Evolutionary conservation across 2,329 filamentous ascomycete genomes (phyloP), one percentile per base, ranked within the genome.

Genomic region (Dendrostoma leiphaemia): DNA sequence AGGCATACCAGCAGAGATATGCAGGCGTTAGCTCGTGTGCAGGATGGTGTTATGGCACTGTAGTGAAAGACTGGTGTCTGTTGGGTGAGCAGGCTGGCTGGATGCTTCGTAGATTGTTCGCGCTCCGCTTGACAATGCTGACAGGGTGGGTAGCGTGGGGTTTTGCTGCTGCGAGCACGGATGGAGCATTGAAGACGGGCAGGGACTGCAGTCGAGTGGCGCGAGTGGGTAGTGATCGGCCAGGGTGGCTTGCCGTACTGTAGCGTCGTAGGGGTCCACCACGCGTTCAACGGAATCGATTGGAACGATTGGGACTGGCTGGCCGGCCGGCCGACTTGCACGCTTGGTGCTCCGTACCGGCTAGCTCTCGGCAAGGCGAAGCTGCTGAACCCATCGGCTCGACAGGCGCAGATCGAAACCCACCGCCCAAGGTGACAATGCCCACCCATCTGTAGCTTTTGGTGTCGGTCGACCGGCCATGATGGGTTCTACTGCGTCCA

Each of bases 211-310:
- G 15, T 41, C 17, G 35, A 26, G 35, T 41, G 47, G 35, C 28
- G 12, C 37, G 32, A n/a, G 15, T 45, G 40, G 35, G 48, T 49
- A 48, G 53, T 46, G 50, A 53, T 56, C 54, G 50, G 54, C 54
- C 53, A 49, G 54, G 45, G 44, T 48, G 38, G 45, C 53, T 44
- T 48, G 53, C 31, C 40, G 43, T 7, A 15, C 24, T n/a, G 8
- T 45, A 15, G 10, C 43, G 12, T 17, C 37, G 12, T 21, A 8
- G 21, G 17, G 13, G 43, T 26, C 44, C 17, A 32, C 44, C 15
- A 23, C 43, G 44, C 7, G 34, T 41, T 23, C 38, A 41, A 41
- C 38, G 38, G 38, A 24, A 23, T 8, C 23, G 23, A 41, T 13
- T 41, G 37, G 37, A 6, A 41, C 21, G 37, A 13, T 21, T 23